Evolutionary conservation across 768 basidiomycete species (phyloP), one percentile per base, ranked within the genome.

Genomic region (Suillus tomentosus): DNA sequence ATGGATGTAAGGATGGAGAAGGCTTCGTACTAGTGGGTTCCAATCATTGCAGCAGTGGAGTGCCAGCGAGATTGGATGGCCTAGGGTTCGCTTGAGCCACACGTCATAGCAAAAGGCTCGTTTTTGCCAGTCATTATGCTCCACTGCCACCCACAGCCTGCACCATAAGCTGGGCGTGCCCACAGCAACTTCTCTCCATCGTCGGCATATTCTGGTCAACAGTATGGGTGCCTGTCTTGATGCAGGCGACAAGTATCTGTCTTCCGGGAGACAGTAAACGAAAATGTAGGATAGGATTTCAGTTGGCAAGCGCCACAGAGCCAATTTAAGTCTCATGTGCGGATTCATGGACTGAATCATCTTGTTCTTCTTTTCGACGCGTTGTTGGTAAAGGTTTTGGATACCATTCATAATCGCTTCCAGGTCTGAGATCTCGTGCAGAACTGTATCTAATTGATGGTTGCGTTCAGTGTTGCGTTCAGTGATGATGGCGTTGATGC

Each of bases 231-330:
- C 10, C 10, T 7, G 19, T 10, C 19, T 9, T 34, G 53, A 54
- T 54, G 53, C 17, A 1, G 17, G 31, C 19, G 10, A 3, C 31
- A 34, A 34, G 6, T 47, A n/a, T 10, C 22, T n/a, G 45, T 22
- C n/a, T 47, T 47, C 45, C 9, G n/a, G 45, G n/a, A 47, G 45
- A n/a, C 45, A 47, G 4, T 3, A 11, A 11, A n/a, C 3, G 11
- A 22, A 47, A n/a, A 47, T 47, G 10, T 47, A n/a, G 45, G 45
- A 47, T n/a, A 47, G 11, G 11, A 47, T n/a, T 22, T 85, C 85
- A 2, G 79, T 59, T 9, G 84, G 84, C 10, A 85, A 72, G 19
- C 69, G 66, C 59, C 75, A 70, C 63, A 85, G 79, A 45, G 67
- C 66, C 19, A 71, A 72, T 31, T 68, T 40, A 0, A 77, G 68